Percentiles rank a stretch among this genome's conserved stretches.
phyloP scores from a whole-genome alignment of 345 rosid species.

The Eucalyptus leucophloia region DNA sequence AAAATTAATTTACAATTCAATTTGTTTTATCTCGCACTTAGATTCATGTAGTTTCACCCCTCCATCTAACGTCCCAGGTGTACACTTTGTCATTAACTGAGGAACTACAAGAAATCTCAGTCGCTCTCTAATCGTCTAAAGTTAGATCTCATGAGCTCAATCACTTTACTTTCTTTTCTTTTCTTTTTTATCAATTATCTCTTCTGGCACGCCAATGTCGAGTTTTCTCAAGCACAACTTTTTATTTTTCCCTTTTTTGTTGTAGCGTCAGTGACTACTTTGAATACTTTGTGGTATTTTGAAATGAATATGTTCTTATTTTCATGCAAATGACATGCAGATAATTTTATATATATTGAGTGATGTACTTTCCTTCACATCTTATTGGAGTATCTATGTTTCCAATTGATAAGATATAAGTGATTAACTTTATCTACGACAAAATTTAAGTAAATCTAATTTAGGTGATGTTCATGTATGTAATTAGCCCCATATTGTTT shows the following conservation, averaged over 20 bases:
- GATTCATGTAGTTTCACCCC: background rate
- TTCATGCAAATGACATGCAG: background rate
- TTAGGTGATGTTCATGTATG: background rate
- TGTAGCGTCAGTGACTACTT: background rate
- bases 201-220: background rate
- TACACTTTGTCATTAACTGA: background rate
- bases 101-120: background rate
- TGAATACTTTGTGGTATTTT: background rate
- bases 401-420: background rate
- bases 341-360: background rate
- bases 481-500: background rate
- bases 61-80: background rate
- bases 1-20: background rate
- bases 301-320: background rate
- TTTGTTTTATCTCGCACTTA: background rate
- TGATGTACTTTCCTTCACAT: fast-evolving
- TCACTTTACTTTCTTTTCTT: too few species aligned
- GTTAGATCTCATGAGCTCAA: background rate
- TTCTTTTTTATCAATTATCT: background rate
- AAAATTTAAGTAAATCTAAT: background rate
- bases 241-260: background rate
- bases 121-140: background rate
- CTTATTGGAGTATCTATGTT: background rate
- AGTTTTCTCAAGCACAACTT: background rate
- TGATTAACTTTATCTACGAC: background rate